Base-by-base conservation (phyloP, 2,329 filamentous ascomycete genomes). In the Coleophoma eucalyptorum region DNA sequence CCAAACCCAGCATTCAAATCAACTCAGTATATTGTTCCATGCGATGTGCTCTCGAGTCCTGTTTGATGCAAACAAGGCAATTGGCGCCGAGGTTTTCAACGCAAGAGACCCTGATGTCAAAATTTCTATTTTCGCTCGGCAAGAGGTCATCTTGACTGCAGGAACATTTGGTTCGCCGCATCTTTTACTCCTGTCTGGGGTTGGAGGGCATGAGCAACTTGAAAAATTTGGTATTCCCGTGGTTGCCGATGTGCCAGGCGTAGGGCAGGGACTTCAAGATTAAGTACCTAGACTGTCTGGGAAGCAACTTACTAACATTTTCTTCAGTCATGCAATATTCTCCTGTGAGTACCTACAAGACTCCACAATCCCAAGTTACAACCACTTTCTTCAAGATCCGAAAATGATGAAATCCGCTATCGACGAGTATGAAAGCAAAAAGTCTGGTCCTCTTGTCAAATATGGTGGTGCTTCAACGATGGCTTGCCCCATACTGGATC, bases 111-210 rank as follows among this genome's bases (percentile, higher is more conserved):
- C 42, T 13, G 12, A n/a, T 15, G 19, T 5, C 8, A 32, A 10
- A 6, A 12, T 44, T 44, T 32, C 42, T 5, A 13, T 44, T 5
- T 26, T 31, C 7, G 60, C 57, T 7, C 46, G 21, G 18, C 56
- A 60, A 44, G 61, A 63, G 44, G 57, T 63, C 13, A 57, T 64
- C 45, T 33, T 64, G 5, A 50, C 56, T n/a, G 55, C 57, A 33
- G 62, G 62, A 6, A 57, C 51, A 12, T 54, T 62, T 33, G 46
- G 50, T 15, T 57, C 55, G 10, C 64, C 64, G 13, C 58, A 65
- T 43, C 41, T 67, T 11, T 54, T 67, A 12, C 61, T 65, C 53
- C 49, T 65, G 13, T 65, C 65, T 20, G 63, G 63, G 18, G 56
- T 65, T 41, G 63, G 63, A 13, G 43, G 43, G 18, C 16, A 37